phyloP scores from a whole-genome alignment of 257 asterid species.

The Gentiana macrophylla region DNA sequence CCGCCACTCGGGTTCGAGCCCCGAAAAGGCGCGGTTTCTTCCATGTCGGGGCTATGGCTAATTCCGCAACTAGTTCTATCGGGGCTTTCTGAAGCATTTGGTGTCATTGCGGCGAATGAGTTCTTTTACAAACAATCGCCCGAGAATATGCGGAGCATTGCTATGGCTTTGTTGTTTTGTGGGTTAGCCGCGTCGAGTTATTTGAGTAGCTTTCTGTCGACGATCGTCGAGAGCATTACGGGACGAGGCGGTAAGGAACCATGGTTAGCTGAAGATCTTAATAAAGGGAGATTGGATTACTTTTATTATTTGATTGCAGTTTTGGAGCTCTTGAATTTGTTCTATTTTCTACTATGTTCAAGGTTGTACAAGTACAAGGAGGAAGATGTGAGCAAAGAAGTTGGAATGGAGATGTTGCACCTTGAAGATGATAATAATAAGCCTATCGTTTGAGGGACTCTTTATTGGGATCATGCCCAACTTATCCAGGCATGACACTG shows the following conservation, averaged over 20 bases:
- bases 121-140: constrained; percentile 32
- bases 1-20: constrained; percentile 17
- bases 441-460: constrained; percentile 10
- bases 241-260: constrained; percentile 7
- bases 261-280: constrained; percentile 33
- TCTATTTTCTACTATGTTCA: constrained; percentile 20
- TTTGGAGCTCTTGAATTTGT: constrained; percentile 15
- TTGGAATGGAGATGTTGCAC: constrained; percentile 8
- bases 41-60: constrained; percentile 31
- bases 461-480: too few species aligned
- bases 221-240: constrained; percentile 18
- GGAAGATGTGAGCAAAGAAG: constrained; percentile 4
- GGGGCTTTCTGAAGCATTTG: constrained; percentile 27
- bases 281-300: constrained; percentile 27
- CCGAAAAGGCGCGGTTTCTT: constrained; percentile 14
- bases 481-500: too few species aligned
- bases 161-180: constrained; percentile 21
- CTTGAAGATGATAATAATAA: constrained; percentile 1
- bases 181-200: constrained; percentile 20
- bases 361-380: constrained; percentile 31
- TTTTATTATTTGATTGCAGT: constrained; percentile 21
- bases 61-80: constrained; percentile 25
- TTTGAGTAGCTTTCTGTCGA: constrained; percentile 19
- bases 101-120: constrained; percentile 17
- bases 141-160: constrained; percentile 31